Evolutionary conservation across 2,329 filamentous ascomycete species (phyloP), one percentile per base, ranked within the genome.

Genomic region (Hymenoscyphus fructigenus): DNA sequence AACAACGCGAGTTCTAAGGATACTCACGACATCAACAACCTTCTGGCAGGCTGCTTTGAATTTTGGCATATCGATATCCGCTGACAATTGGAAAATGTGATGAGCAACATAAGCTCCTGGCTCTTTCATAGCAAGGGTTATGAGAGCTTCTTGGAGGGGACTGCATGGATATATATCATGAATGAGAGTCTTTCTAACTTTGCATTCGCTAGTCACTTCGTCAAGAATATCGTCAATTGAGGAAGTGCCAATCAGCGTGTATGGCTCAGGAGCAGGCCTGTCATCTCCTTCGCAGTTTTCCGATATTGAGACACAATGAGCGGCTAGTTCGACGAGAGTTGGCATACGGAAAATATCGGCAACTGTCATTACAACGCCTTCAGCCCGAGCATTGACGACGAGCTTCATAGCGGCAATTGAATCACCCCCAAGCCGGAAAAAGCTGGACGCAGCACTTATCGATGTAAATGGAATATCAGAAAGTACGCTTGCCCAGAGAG

Each of bases 391-490:
- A 17, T 34, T 50, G 12, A 83, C 80, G 1, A 77, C 75, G 20
- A 68, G 59, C 17, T 55, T 47, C 79, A 83, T 82, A 0, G 80
- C 80, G 2, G 75, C 68, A 14, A 83, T 76, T 0, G 80, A 82
- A 60, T 82, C 80, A 20, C 81, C 81, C 14, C 81, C 81, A 3
- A 82, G 71, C 23, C 76, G 73, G 53, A 82, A 80, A 72, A 83
- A 82, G 62, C 75, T 79, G 65, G 79, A 77, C 4, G 72, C 73
- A 0, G 70, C 41, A 55, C 62, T 63, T 57, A 65, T 53, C 0
- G 72, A 74, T 17, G 26, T 23, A 23, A 34, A 17, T 7, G 57
- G 28, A 57, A 59, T 32, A 38, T 44, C 57, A 26, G 44, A 17
- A 15, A 69, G 57, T 12, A 68, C 57, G 12, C 17, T 32, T 23